phyloP scores from a whole-genome alignment of 2,329 filamentous ascomycete genomes.

The Diaporthe batatas region DNA sequence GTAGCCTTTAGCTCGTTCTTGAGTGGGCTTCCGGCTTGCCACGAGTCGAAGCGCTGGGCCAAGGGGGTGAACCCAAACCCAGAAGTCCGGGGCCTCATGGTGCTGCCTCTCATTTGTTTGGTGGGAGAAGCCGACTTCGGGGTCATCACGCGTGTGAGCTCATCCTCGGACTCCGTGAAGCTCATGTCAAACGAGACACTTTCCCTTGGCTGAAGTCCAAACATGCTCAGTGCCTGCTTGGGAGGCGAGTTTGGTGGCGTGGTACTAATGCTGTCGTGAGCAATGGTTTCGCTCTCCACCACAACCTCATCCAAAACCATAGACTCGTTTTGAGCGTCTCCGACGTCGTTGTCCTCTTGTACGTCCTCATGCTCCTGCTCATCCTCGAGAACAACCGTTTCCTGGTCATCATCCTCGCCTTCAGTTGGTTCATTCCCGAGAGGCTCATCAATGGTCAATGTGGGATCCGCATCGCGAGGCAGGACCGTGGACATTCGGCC shows the following conservation, averaged over 20 bases:
- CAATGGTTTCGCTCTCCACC: constrained; percentile 44
- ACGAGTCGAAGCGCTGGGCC: constrained; percentile 60
- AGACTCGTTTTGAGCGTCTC: constrained; percentile 38
- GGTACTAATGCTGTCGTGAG: constrained; percentile 43
- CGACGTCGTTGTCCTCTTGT: constrained; percentile 9
- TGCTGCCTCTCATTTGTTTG: constrained; percentile 46
- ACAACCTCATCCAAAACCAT: constrained; percentile 50
- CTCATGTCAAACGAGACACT: constrained; percentile 57
- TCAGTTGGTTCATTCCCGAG: constrained; percentile 13
- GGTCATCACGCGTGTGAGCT: constrained; percentile 50
- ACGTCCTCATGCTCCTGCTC: constrained; percentile 35
- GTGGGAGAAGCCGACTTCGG: constrained; percentile 39
- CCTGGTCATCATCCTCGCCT: constrained; percentile 42
- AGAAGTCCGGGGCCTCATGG: constrained; percentile 46
- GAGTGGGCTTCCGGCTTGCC: constrained; percentile 71
- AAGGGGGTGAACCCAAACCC: constrained; percentile 72
- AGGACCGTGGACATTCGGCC: constrained; percentile 45
- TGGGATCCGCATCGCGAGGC: constrained; percentile 49
- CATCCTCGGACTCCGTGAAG: constrained; percentile 70
- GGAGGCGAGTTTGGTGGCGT: constrained; percentile 50
- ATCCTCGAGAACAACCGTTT: constrained; percentile 44
- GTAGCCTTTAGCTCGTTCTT: constrained; percentile 52
- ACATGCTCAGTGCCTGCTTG: constrained; percentile 50
- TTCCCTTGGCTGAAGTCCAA: constrained; percentile 63
- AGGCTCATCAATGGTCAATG: constrained; percentile 41